These are phyloP conservation scores for Fusarium ramigenum DNA, from an alignment of 2,329 filamentous ascomycete genomes.

Conservation along the genomic window DNA sequence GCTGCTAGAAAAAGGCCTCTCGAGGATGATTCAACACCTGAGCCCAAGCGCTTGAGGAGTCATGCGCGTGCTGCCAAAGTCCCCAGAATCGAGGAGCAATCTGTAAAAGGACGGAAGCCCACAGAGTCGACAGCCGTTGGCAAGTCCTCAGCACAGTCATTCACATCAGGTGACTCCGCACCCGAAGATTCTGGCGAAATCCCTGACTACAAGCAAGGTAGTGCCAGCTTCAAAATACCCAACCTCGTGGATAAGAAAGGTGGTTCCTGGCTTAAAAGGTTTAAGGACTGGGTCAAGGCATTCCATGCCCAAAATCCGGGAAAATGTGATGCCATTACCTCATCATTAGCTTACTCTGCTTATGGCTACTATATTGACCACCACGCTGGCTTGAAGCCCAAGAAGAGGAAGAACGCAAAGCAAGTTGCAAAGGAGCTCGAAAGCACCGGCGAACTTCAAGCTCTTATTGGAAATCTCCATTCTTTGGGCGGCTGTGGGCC, in stretches of 20 bases:
- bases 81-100: slow-evolving; percentile 40
- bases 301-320: slow-evolving; percentile 44
- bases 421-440: slow-evolving; percentile 42
- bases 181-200: slow-evolving; percentile 29
- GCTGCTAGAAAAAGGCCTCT: slow-evolving; percentile 43
- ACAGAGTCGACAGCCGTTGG: slow-evolving; percentile 4
- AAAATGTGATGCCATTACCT: slow-evolving; percentile 35
- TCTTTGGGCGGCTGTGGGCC: not conserved
- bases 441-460: slow-evolving; percentile 38
- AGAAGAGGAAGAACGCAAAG: slow-evolving; percentile 47
- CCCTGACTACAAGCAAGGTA: slow-evolving; percentile 33
- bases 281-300: slow-evolving; percentile 48
- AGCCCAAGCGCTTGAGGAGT: slow-evolving; percentile 37
- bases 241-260: slow-evolving; percentile 40
- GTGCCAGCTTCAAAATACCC: slow-evolving; percentile 42
- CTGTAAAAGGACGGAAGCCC: slow-evolving; percentile 3
- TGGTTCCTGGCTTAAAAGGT: slow-evolving; percentile 48
- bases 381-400: slow-evolving; percentile 45
- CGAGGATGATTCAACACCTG: slow-evolving; percentile 35
- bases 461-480: slow-evolving; percentile 33
- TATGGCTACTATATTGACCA: slow-evolving; percentile 47
- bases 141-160: not conserved
- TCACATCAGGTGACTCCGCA: slow-evolving; percentile 11
- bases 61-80: not conserved
- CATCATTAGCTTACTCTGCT: slow-evolving; percentile 37